Base-by-base conservation (phyloP, 164 flowering plant species). In the Magnolia officinalis region DNA sequence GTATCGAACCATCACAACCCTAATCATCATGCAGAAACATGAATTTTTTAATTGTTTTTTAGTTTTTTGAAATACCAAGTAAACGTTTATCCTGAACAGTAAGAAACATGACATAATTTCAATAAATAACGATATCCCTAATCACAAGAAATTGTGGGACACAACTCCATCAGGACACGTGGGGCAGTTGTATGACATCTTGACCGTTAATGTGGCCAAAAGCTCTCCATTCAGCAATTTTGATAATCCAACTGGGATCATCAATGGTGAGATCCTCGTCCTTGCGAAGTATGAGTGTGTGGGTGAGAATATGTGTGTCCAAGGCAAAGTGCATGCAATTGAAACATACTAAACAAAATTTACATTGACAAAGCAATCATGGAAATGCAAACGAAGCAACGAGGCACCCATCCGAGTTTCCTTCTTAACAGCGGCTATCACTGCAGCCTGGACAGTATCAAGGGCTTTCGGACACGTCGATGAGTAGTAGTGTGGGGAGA, bases 1-100 rank as follows among this genome's bases (percentile, higher is more conserved):
- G 76, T 4, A 86, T 18, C 1, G 87, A 86, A 0, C 77, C 88
- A 70, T 86, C 88, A 20, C 87, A 86, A 19, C 87, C 88, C 85
- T 86, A 50, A 29, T 26, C 4, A 72, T 67, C 58, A 51, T 2
- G 11, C 71, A 67, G 4, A 52, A 7, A 64, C 20, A 74, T 68
- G 8, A 55, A 55, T 55, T 8, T 52, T 8, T 52, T n/a, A n/a
- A n/a, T n/a, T 13, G 14, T 52, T 52, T 52, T 13, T 52, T 13
- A 8, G 29, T 26, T 26, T 26, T 26, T 26, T 26, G 29, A 26
- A 26, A 26, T 26, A 26, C 29, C 29, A 26, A 26, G 29, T 26
- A 26, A 26, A 26, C 29, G 29, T 26, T 26, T 1, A 26, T 26
- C 29, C 1, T 26, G 2, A 26, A 26, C 29, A 1, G 29, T 26